A percentile compares a stretch with the other conserved stretches of the same genome.
Conservation (phyloP, 306 rosid genomes). For the Biancaea sappan region DNA sequence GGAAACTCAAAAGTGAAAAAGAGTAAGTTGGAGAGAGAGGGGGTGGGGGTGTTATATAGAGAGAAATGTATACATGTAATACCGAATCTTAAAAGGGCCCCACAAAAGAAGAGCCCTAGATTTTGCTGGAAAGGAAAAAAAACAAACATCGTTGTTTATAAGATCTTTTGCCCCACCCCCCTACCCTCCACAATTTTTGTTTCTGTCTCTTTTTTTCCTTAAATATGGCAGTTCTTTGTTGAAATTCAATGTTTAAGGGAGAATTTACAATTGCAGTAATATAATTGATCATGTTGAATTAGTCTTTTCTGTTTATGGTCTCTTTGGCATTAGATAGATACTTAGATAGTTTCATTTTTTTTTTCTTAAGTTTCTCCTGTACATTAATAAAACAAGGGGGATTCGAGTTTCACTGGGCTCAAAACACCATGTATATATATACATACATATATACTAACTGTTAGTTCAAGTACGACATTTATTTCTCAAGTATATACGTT, state of each 20-base stretch:
- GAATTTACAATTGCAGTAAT: too few species aligned
- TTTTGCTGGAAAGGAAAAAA: constrained; percentile 69
- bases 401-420: background rate
- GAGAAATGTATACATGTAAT: constrained; percentile 28
- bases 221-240: too few species aligned
- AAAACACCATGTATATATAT: background rate
- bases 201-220: constrained; percentile 38
- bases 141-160: constrained; percentile 60
- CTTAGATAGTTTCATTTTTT: too few species aligned
- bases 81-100: constrained; percentile 79
- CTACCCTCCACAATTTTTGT: constrained; percentile 34
- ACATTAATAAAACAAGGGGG: too few species aligned
- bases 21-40: constrained; percentile 15
- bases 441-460: too few species aligned
- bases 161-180: constrained; percentile 75
- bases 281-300: background rate
- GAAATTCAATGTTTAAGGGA: too few species aligned
- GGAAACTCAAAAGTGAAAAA: background rate
- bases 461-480: too few species aligned
- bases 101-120: constrained; percentile 71
- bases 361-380: too few species aligned
- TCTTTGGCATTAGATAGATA: background rate
- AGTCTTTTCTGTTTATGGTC: background rate
- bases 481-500: too few species aligned
- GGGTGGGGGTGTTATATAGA: constrained; percentile 38